These are phyloP conservation scores for Arachis monticola DNA, from an alignment of 331 rosid genomes.

Conservation along the genomic window DNA sequence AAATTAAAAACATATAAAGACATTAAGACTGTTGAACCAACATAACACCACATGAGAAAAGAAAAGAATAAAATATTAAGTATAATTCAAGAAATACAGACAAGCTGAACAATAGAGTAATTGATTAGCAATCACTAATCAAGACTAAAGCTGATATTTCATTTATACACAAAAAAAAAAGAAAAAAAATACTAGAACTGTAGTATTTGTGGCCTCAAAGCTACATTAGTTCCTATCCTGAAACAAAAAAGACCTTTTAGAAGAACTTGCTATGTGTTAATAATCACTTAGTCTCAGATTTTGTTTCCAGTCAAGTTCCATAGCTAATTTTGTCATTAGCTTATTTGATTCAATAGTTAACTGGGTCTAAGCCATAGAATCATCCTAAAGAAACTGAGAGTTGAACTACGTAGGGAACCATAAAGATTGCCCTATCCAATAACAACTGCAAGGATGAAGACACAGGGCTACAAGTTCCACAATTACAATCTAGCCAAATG, in stretches of 20 bases:
- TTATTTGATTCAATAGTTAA: constrained; percentile 15
- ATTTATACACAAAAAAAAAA: neutral
- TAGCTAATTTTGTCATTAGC: constrained; percentile 18
- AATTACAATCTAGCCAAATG: constrained; percentile 23
- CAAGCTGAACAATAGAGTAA: constrained; percentile 11
- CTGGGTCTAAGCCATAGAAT: constrained; percentile 17
- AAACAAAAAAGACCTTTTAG: constrained; percentile 19
- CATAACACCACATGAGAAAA: constrained; percentile 3
- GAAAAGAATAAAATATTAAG: constrained; percentile 11
- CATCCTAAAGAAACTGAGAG: constrained; percentile 6
- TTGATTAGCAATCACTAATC: constrained; percentile 12
- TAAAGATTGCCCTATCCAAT: constrained; percentile 1
- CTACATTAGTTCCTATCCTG: constrained; percentile 6
- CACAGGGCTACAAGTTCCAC: neutral
- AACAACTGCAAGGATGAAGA: constrained; percentile 24
- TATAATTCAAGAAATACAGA: constrained; percentile 8
- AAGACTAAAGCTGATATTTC: constrained; percentile 12
- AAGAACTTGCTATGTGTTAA: constrained; percentile 21
- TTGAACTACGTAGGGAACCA: constrained; percentile 7
- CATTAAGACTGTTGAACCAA: constrained; percentile 20
- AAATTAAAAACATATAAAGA: constrained; percentile 30
- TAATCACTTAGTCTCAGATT: neutral
- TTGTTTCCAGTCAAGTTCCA: constrained; percentile 16
- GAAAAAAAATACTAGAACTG: neutral
- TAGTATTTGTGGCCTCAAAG: constrained; percentile 30